These are phyloP conservation scores for Bacterosira constricta DNA, from an alignment of 108 stramenopile species.

Conservation along the genomic window DNA sequence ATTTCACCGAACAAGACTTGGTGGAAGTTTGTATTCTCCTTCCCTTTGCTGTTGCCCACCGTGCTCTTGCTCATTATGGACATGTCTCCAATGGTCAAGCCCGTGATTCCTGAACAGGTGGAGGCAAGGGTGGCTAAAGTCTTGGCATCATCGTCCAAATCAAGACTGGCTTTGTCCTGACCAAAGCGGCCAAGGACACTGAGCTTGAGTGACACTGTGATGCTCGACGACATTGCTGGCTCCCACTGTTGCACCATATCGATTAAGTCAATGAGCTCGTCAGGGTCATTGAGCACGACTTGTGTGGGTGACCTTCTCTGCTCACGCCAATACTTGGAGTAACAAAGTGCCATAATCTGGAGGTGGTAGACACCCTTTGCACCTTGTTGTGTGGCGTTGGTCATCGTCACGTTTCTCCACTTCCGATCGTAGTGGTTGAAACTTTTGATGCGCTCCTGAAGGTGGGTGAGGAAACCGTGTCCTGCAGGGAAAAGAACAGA, in stretches of 20 bases:
- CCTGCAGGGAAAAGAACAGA: not conserved
- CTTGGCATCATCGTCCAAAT: too few relatives aligned
- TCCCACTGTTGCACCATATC: not conserved
- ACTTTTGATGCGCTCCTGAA: not conserved
- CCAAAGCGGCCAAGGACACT: not conserved
- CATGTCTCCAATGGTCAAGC: not conserved
- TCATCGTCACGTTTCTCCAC: not conserved
- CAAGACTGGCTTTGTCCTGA: not conserved
- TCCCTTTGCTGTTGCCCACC: too few relatives aligned
- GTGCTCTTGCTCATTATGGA: too few relatives aligned
- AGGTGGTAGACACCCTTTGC: not conserved
- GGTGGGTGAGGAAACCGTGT: not conserved
- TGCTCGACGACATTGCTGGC: not conserved
- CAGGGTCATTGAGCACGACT: not conserved
- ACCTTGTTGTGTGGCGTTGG: not conserved
- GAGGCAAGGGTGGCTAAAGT: not conserved
- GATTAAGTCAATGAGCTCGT: not conserved
- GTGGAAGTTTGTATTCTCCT: not conserved
- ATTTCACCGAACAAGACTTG: not conserved
- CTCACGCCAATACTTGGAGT: not conserved
- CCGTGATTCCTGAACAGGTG: not conserved
- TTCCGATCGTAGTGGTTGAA: not conserved
- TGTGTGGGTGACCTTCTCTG: not conserved
- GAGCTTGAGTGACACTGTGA: not conserved
- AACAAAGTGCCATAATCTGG: not conserved